Percentiles rank a stretch among this genome's conserved stretches.
These are phyloP conservation scores for Suillus cothurnatus DNA, from an alignment of 768 basidiomycete species.

Conservation along the genomic window DNA sequence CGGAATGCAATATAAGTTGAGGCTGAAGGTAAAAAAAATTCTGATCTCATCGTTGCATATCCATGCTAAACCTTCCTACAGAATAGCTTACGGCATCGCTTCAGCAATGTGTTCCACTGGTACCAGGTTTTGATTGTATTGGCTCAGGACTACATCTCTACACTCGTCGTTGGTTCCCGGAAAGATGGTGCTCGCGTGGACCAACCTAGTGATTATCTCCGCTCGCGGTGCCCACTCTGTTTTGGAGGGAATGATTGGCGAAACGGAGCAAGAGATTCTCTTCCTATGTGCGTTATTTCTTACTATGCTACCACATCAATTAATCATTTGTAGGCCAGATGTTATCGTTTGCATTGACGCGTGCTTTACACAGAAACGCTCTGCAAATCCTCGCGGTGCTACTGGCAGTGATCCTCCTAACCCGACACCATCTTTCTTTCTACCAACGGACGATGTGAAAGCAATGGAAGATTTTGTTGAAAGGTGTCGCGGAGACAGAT, in stretches of 20 bases:
- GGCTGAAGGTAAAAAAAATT: conserved; percentile 16
- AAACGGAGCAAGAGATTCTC: neutral
- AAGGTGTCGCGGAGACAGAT: neutral
- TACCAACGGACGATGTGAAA: neutral
- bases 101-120: conserved; percentile 31
- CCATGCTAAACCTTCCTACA: conserved; percentile 11
- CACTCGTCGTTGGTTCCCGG: neutral
- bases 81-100: conserved; percentile 26
- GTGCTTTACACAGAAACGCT: conserved; percentile 36
- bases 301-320: neutral
- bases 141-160: conserved; percentile 14
- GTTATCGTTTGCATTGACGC: conserved; percentile 36
- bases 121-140: conserved; percentile 21
- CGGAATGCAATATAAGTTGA: conserved; percentile 22
- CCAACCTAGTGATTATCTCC: conserved; percentile 23
- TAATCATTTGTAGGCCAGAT: conserved; percentile 21
- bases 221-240: conserved; percentile 28
- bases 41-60: neutral
- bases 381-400: too few relatives aligned
- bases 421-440: neutral
- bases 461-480: conserved; percentile 9
- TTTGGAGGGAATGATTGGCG: conserved; percentile 19
- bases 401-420: neutral
- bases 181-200: neutral
- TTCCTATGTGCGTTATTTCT: neutral